phyloP scores from a whole-genome alignment of 164 flowering plant genomes.

The Aristolochia fimbriata region DNA sequence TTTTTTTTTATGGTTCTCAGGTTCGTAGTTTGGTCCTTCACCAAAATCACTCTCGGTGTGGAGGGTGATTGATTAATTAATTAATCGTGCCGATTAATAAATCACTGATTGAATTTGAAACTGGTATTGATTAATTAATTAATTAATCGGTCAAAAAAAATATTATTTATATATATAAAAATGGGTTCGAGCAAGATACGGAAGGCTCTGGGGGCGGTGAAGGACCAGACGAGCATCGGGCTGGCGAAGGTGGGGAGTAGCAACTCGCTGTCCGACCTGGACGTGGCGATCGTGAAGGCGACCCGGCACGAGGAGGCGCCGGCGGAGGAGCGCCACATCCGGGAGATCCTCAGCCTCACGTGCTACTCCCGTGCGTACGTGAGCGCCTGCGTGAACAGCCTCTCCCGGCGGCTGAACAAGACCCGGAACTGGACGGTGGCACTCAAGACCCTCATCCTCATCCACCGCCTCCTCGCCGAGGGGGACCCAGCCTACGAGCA shows the following conservation, averaged over 20 bases:
- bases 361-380: slow-evolving; percentile 45
- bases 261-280: slow-evolving; percentile 51
- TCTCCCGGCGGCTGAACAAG: slow-evolving; percentile 65
- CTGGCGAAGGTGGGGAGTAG: slow-evolving; percentile 44
- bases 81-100: no score
- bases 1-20: no score
- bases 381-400: slow-evolving; percentile 39
- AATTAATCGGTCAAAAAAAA: no score
- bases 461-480: slow-evolving; percentile 60
- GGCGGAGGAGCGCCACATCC: slow-evolving; percentile 55
- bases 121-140: no score
- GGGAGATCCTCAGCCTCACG: slow-evolving; percentile 48
- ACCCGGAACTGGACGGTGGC: slow-evolving; percentile 89
- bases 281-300: slow-evolving; percentile 83
- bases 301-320: slow-evolving; percentile 87
- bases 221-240: slow-evolving; percentile 54
- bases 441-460: slow-evolving; percentile 56
- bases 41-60: no score
- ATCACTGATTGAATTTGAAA: no score
- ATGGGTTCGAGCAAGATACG: slow-evolving; percentile 64
- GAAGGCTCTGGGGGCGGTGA: slow-evolving; percentile 75
- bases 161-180: no score
- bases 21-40: no score
- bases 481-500: slow-evolving; percentile 64
- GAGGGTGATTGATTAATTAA: no score